These are phyloP conservation scores for Pyrenochaeta sp. DNA, from an alignment of 2,329 filamentous ascomycete genomes.

Conservation along the genomic window DNA sequence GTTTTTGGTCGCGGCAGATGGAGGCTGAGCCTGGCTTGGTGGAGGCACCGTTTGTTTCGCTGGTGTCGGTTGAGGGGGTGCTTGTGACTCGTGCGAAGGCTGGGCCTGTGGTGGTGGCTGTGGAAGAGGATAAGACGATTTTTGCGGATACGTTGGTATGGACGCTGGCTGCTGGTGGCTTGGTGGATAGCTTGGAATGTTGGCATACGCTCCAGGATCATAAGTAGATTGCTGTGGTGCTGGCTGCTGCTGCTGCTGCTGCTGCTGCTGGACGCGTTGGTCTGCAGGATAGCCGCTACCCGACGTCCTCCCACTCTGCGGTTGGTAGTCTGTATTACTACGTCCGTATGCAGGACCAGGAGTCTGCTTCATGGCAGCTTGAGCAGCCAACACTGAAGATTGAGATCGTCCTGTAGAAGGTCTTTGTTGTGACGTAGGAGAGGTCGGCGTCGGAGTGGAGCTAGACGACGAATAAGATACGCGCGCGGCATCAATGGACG, in stretches of 20 bases:
- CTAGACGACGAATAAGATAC: conserved; percentile 53
- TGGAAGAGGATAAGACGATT: conserved; percentile 42
- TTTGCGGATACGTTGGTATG: conserved; percentile 44
- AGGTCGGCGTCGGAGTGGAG: conserved; percentile 51
- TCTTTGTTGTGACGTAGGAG: conserved; percentile 56
- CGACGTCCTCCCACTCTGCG: conserved; percentile 40
- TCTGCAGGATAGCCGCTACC: conserved; percentile 50
- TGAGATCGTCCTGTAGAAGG: conserved; percentile 60
- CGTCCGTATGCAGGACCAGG: conserved; percentile 54
- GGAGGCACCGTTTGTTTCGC: conserved; percentile 20
- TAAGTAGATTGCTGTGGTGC: conserved; percentile 68
- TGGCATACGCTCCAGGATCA: conserved; percentile 79
- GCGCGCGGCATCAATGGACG: conserved; percentile 59
- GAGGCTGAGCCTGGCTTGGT: conserved; percentile 45
- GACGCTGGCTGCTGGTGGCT: conserved; percentile 42
- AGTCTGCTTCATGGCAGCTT: conserved; percentile 56
- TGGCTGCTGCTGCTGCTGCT: no score
- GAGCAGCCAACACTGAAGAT: conserved; percentile 57
- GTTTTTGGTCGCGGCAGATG: conserved; percentile 42
- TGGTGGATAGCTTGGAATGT: conserved; percentile 49
- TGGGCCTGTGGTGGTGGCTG: conserved; percentile 58
- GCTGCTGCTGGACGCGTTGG: conserved; percentile 48
- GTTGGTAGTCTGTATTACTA: conserved; percentile 54
- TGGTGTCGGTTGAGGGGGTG: conserved; percentile 56
- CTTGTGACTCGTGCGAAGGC: conserved; percentile 60